phyloP scores from a whole-genome alignment of 2,329 filamentous ascomycete species.

The Diplodia mutila region DNA sequence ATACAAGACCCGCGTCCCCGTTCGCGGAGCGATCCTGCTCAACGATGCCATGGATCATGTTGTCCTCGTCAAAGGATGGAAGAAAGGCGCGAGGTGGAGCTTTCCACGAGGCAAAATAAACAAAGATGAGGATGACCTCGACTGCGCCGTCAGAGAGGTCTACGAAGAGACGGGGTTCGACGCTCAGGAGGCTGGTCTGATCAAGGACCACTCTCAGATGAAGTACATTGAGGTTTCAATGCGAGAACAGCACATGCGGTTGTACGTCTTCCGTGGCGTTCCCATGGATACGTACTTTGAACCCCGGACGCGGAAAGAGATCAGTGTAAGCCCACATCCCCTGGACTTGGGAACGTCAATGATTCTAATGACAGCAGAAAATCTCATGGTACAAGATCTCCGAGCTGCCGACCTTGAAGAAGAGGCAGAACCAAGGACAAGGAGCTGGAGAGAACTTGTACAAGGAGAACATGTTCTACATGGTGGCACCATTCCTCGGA shows the following conservation, averaged over 20 bases:
- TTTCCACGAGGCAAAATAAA: constrained; percentile 98
- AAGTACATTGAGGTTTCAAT: constrained; percentile 89
- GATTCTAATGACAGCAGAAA: constrained; percentile 51
- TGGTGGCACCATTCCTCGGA: constrained; percentile 91
- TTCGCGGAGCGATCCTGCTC: constrained; percentile 89
- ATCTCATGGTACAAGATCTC: constrained; percentile 93
- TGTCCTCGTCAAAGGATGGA: constrained; percentile 95
- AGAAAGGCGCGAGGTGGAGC: constrained; percentile 94
- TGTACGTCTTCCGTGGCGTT: constrained; percentile 90
- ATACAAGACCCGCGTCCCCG: constrained; percentile 94
- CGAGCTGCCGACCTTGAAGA: constrained; percentile 81
- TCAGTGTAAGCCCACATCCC: constrained; percentile 59
- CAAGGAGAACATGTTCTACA: constrained; percentile 90
- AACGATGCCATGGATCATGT: constrained; percentile 94
- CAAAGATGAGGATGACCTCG: constrained; percentile 91
- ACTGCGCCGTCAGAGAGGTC: constrained; percentile 91
- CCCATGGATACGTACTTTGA: constrained; percentile 87
- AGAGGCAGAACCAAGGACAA: constrained; percentile 64
- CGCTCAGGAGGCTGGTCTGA: constrained; percentile 72
- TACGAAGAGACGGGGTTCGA: constrained; percentile 96
- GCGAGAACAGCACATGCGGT: constrained; percentile 86
- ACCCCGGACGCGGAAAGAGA: constrained; percentile 92
- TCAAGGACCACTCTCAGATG: constrained; percentile 68
- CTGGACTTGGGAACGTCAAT: constrained; percentile 14
- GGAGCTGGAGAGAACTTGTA: constrained; percentile 56